phyloP scores from a whole-genome alignment of 331 rosid genomes.

The Saraca asoca region DNA sequence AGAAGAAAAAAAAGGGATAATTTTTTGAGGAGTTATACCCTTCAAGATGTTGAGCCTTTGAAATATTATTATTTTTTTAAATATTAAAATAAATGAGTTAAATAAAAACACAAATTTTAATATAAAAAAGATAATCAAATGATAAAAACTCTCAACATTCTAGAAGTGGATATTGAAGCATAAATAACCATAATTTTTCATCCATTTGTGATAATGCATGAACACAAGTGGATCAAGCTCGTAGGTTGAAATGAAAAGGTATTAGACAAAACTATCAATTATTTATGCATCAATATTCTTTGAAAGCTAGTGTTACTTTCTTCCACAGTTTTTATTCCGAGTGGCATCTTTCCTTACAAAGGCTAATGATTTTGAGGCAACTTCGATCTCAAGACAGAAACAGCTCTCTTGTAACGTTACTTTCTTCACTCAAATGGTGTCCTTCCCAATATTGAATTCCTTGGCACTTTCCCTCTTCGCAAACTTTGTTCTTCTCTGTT shows the following conservation, averaged over 20 bases:
- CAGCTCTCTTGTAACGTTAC: slow-evolving; percentile 31
- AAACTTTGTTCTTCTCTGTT: slow-evolving; percentile 58
- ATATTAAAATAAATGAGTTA: too few species aligned
- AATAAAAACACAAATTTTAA: too few species aligned
- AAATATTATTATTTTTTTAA: too few species aligned
- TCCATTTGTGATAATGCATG: too few species aligned
- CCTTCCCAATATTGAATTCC: slow-evolving; percentile 62
- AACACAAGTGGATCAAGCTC: too few species aligned
- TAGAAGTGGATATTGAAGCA: too few species aligned
- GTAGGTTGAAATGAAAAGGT: slow-evolving; percentile 1
- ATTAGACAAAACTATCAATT: slow-evolving; percentile 31
- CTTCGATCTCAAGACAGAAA: slow-evolving; percentile 35
- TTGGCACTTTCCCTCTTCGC: slow-evolving; percentile 55
- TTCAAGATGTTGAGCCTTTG: too few species aligned
- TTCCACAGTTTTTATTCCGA: slow-evolving; percentile 46
- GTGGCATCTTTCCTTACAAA: slow-evolving; percentile 44
- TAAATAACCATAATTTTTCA: too few species aligned
- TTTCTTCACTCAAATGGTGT: slow-evolving; percentile 54
- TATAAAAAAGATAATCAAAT: too few species aligned
- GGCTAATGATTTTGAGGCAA: slow-evolving; percentile 35
- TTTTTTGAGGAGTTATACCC: too few species aligned
- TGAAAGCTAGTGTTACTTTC: slow-evolving; percentile 34
- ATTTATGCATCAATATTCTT: slow-evolving; percentile 25
- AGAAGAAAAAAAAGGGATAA: too few species aligned
- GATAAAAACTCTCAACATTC: too few species aligned